Base-by-base conservation (phyloP, 495 filamentous ascomycete species). In the Aspergillus campestris region DNA sequence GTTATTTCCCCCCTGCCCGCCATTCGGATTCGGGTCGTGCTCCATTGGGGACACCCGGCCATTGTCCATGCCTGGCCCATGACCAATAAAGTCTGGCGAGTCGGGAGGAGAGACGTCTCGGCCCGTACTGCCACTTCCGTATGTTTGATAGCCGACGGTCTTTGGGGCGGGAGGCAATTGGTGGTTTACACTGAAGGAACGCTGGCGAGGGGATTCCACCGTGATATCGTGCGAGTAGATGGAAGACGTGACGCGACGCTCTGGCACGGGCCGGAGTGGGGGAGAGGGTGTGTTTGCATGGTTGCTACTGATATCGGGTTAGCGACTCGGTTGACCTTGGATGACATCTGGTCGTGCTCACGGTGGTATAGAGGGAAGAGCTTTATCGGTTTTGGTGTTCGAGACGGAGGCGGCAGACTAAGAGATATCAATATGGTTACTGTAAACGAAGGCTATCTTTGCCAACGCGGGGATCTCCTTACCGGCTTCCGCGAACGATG, bases 41-140 rank as follows among this genome's bases (percentile, higher is more conserved):
- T 66, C 67, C 28, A 77, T 66, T 1, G 73, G 66, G 0, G 73
- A 78, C 8, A 75, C 61, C 35, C 71, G 65, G 24, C 64, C 64
- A 45, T 66, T 74, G 35, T 52, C 64, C 34, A 58, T 62, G 14
- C 50, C 48, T 7, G 37, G 48, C 24, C 38, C 49, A 44, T 7
- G 40, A 15, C 34, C 31, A 13, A 48, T 34, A 35, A 45, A 49
- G 34, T 46, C 33, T 7, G 71, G 65, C 8, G 73, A 73, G 40
- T 62, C 59, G 27, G 65, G 66, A n/a, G 74, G 71, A 4, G 75
- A 79, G 31, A 77, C 65, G 5, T 55, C 57, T n/a, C 59, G 49
- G 31, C 34, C 8, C 6, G 41, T 35, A 34, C 47, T 51, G 14
- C 28, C 30, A 24, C 27, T 48, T 28, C 43, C 24, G 33, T 13